Base-by-base conservation (phyloP, 768 basidiomycete genomes). In the Trametes sanguinea region DNA sequence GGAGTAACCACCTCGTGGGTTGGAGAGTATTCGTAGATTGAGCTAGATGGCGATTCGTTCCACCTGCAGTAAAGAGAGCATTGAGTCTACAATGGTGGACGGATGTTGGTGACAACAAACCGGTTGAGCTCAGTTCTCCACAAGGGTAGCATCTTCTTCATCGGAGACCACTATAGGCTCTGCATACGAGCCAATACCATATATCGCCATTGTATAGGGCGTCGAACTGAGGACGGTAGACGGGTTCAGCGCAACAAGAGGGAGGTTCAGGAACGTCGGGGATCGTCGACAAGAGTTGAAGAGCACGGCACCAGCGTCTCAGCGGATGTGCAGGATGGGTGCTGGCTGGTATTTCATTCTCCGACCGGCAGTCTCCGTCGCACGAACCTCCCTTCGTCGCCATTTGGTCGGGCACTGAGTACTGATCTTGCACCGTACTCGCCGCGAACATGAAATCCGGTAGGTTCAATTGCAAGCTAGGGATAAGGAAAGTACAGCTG, bases 151-250 rank as follows among this genome's bases (percentile, higher is more conserved):
- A 22, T 71, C 71, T 54, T 72, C 71, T 43, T 72, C 71, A 22
- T 70, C 69, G 6, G 68, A 67, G 7, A 70, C 60, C 16, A 71
- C 61, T 16, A 72, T 72, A 2, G 71, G 71, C 30, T 67, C 65
- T 50, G 22, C 57, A 4, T 46, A 46, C 8, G 71, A 71, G 11
- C 71, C 71, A 33, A 54, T 11, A 27, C 67, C 66, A 46, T 63
- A 48, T 13, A 54, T 32, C 9, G 60, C 54, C 67, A 68, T 68
- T 8, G 45, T 29, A 22, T 43, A 10, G 17, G 6, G 48, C 32
- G 40, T 32, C 46, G 39, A 55, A 54, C 32, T 16, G 30, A 54
- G 6, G 35, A 37, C 22, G 22, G 22, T 22, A 37, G 11, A 11
- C 13, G 37, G 51, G 17, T 33, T 40, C 33, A 39, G 17, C 33